Evolutionary conservation across 2,329 filamentous ascomycete species (phyloP).

Genomic region (Pyrenochaeta sp.): DNA sequence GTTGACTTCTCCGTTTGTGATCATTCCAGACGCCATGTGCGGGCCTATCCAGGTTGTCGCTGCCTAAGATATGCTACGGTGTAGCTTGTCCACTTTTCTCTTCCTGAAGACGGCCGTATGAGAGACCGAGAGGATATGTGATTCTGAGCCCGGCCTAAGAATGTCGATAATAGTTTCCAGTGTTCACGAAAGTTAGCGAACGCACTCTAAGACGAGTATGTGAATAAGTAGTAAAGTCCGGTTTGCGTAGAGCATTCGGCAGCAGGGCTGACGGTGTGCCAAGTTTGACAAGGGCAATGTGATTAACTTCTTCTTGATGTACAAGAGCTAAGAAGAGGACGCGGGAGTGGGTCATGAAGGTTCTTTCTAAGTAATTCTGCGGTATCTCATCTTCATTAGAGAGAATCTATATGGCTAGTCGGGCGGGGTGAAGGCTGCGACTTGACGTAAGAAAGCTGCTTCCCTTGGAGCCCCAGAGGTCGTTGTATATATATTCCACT

Average conservation of each 20-base stretch:
- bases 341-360: neutral
- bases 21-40: neutral
- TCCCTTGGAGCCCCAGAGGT: neutral
- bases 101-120: neutral
- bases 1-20: neutral
- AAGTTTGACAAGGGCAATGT: neutral
- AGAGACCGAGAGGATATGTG: neutral
- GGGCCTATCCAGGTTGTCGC: neutral
- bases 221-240: too few species aligned
- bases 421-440: neutral
- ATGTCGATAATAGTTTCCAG: neutral
- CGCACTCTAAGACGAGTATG: too few species aligned
- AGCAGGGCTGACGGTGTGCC: neutral
- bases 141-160: neutral
- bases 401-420: neutral
- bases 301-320: neutral
- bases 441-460: neutral
- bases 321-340: neutral
- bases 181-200: neutral
- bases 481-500: neutral
- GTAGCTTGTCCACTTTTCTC: neutral
- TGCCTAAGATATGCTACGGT: neutral
- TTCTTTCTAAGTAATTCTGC: neutral
- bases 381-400: neutral
- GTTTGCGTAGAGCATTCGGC: neutral